These are phyloP conservation scores for Sclerotinia glacialis DNA, from an alignment of 2,329 filamentous ascomycete genomes.

Conservation along the genomic window DNA sequence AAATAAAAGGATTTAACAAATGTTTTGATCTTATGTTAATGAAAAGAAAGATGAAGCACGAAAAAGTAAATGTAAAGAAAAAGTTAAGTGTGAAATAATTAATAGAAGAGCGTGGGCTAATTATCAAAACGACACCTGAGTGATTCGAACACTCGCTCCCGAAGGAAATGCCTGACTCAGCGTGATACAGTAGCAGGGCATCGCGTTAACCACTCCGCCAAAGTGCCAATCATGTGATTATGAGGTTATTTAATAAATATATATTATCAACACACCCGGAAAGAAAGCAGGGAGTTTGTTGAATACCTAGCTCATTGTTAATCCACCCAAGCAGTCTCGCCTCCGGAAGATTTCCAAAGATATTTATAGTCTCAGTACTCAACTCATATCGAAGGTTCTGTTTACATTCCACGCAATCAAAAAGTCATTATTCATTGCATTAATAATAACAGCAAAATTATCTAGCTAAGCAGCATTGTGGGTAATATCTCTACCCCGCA, in stretches of 20 bases:
- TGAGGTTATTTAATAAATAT: fast-evolving
- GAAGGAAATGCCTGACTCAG: constrained; percentile 15
- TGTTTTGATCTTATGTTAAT: background rate
- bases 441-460: no score
- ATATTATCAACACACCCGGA: no score
- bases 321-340: no score
- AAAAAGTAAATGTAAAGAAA: background rate
- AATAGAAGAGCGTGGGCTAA: background rate
- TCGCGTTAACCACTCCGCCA: constrained; percentile 19
- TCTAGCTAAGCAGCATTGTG: background rate
- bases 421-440: no score
- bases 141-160: constrained; percentile 19
- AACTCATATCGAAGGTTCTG: no score
- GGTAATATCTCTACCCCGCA: background rate
- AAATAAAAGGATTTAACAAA: background rate
- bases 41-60: no score
- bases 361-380: no score
- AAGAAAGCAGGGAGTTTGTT: no score
- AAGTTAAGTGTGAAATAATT: no score
- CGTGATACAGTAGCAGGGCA: background rate
- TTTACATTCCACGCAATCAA: no score
- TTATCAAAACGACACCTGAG: background rate
- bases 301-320: no score
- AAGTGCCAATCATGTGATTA: constrained; percentile 11
- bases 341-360: no score